Percentiles rank a stretch among this genome's conserved stretches.
Conservation (phyloP, 352 stramenopile genomes). For the Phytophthora palmivora region DNA sequence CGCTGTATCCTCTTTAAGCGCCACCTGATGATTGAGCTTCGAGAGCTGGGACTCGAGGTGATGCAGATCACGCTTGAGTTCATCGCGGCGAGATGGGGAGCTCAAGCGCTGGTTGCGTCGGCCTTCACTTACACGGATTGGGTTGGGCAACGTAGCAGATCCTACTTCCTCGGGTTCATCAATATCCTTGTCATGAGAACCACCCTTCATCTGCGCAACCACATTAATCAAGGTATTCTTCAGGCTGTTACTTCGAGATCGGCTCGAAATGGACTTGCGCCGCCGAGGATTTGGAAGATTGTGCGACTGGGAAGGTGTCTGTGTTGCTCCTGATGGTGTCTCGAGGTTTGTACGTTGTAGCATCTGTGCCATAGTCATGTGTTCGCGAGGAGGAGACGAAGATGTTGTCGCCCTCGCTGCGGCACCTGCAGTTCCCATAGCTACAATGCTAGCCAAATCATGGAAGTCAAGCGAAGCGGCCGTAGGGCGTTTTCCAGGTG, state of each 20-base stretch:
- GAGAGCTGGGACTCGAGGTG: conserved; percentile 66
- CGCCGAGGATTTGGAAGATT: conserved; percentile 55
- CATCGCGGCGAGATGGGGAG: conserved; percentile 54
- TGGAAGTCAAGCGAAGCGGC: conserved; percentile 59
- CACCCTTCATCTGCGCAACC: conserved; percentile 63
- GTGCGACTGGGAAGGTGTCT: conserved; percentile 11
- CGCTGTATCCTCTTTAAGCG: conserved; percentile 63
- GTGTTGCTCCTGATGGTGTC: conserved; percentile 6
- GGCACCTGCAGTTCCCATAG: conserved; percentile 39
- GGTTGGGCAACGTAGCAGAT: conserved; percentile 42
- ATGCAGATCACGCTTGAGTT: conserved; percentile 61
- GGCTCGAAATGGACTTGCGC: conserved; percentile 64
- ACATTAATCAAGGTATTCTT: conserved; percentile 71
- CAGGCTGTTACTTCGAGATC: conserved; percentile 73
- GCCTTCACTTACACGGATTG: conserved; percentile 33
- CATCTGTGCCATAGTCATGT: conserved; percentile 47
- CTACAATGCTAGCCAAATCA: conserved; percentile 53
- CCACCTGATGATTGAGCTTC: conserved; percentile 71
- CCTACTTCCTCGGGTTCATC: conserved; percentile 38
- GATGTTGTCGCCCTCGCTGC: conserved; percentile 21
- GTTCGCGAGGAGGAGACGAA: conserved; percentile 29
- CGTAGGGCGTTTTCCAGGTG: conserved; percentile 31
- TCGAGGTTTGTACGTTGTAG: conserved; percentile 40
- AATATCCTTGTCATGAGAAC: conserved; percentile 42
- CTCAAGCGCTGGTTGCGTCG: conserved; percentile 27